Conservation (phyloP, 345 rosid species). For the Fremontodendron californicum region DNA sequence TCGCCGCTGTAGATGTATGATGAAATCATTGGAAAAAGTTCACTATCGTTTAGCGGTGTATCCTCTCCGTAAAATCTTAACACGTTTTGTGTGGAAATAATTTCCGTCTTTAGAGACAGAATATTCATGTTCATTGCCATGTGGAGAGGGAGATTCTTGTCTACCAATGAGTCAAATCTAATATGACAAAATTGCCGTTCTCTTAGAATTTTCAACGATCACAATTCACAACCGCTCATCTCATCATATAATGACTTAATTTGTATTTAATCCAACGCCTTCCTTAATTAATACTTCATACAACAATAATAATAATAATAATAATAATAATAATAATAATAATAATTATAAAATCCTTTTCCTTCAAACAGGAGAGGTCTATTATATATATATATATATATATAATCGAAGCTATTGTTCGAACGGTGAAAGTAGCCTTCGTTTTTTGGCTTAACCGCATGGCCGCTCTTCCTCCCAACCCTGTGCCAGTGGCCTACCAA, state of each 20-base stretch:
- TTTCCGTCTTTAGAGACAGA: too few species aligned
- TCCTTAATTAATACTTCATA: not conserved
- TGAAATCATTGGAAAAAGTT: too few species aligned
- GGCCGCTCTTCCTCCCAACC: conserved; percentile 27
- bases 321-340: too few species aligned
- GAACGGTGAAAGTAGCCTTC: not conserved
- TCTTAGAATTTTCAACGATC: not conserved
- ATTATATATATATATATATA: too few species aligned
- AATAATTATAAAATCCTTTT: not conserved
- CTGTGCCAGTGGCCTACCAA: conserved; percentile 34
- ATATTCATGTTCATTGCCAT: too few species aligned
- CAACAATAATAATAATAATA: too few species aligned
- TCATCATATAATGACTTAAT: not conserved
- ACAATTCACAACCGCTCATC: not conserved
- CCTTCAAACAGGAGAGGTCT: not conserved
- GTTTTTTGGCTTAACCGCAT: not conserved
- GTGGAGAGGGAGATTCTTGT: not conserved
- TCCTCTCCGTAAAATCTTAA: too few species aligned
- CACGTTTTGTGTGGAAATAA: too few species aligned
- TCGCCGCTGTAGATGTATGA: too few species aligned
- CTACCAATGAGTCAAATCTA: not conserved
- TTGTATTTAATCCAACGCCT: not conserved
- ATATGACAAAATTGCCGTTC: not conserved
- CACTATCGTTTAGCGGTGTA: too few species aligned
- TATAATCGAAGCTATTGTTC: not conserved